These are phyloP conservation scores for Ceriops tagal DNA, from an alignment of 345 rosid genomes.

Conservation along the genomic window DNA sequence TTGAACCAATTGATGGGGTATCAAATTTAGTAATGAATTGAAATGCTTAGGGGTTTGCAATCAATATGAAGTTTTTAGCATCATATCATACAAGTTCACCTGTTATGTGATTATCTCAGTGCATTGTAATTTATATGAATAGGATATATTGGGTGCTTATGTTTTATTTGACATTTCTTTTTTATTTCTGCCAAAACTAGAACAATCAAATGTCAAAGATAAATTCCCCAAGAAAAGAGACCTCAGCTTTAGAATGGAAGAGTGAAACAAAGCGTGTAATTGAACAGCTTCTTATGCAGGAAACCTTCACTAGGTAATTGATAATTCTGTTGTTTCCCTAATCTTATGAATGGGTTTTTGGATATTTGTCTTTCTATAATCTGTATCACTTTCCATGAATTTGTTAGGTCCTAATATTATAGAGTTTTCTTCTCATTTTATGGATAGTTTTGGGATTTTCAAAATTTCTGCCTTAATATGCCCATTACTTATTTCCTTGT, in stretches of 20 bases:
- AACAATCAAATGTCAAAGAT: constrained; percentile 17
- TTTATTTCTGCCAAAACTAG: constrained; percentile 19
- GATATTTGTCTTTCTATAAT: constrained; percentile 8
- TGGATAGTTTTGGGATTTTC: no score
- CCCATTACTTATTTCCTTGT: no score
- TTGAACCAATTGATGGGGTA: background rate
- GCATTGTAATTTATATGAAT: background rate
- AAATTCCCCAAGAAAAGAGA: constrained; percentile 24
- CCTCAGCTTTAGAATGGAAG: constrained; percentile 28
- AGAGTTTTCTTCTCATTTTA: no score
- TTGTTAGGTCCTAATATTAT: no score
- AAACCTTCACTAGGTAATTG: constrained; percentile 80
- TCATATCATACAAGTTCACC: background rate
- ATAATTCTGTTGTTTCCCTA: background rate
- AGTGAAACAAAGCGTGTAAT: constrained; percentile 55
- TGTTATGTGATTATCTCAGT: background rate
- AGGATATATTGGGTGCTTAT: background rate
- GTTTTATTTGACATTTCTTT: background rate
- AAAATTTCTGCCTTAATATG: no score
- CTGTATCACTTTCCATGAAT: background rate
- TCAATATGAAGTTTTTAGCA: background rate
- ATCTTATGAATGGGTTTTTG: background rate
- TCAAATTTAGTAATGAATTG: background rate
- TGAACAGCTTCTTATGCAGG: constrained; percentile 70
- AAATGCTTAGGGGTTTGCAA: background rate